Percentiles rank a stretch among this genome's conserved stretches.
Evolutionary conservation across 371 early-diverging fungal genomes (phyloP).

Genomic region (Zychaea mexicana): DNA sequence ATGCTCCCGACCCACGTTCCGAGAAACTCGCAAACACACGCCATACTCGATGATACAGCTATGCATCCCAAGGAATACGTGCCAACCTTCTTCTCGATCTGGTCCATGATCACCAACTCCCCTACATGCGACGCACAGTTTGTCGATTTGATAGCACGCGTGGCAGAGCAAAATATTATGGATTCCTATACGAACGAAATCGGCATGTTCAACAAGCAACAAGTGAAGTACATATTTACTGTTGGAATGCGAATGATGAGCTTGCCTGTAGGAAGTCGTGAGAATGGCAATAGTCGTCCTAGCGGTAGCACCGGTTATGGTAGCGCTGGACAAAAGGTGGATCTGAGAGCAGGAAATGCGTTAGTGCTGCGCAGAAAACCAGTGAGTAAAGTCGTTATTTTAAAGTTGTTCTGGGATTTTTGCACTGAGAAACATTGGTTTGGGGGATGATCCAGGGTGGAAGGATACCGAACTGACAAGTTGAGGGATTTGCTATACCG

Average conservation of each 20-base stretch:
- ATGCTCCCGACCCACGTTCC: constrained; percentile 59
- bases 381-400: constrained; percentile 22
- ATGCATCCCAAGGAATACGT: constrained; percentile 66
- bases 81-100: constrained; percentile 79
- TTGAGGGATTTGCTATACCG: not conserved
- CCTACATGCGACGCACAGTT: constrained; percentile 66
- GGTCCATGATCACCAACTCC: constrained; percentile 69
- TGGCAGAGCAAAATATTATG: constrained; percentile 64
- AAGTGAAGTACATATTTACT: constrained; percentile 70
- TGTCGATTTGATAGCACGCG: constrained; percentile 65
- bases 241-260: constrained; percentile 70
- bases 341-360: constrained; percentile 46
- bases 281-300: constrained; percentile 33
- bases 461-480: too few species aligned
- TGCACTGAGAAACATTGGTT: too few species aligned
- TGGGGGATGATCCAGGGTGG: not conserved
- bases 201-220: constrained; percentile 68
- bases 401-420: constrained; percentile 4
- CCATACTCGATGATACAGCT: constrained; percentile 21
- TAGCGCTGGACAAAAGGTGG: constrained; percentile 28
- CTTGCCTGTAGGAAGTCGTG: constrained; percentile 77
- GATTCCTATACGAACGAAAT: constrained; percentile 23
- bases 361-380: constrained; percentile 45
- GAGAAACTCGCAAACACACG: constrained; percentile 32
- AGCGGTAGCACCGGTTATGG: constrained; percentile 42